Percentiles rank a stretch among this genome's conserved stretches.
Evolutionary conservation across 2,329 filamentous ascomycete genomes (phyloP).

Genomic region (Aspergillus neotritici): DNA sequence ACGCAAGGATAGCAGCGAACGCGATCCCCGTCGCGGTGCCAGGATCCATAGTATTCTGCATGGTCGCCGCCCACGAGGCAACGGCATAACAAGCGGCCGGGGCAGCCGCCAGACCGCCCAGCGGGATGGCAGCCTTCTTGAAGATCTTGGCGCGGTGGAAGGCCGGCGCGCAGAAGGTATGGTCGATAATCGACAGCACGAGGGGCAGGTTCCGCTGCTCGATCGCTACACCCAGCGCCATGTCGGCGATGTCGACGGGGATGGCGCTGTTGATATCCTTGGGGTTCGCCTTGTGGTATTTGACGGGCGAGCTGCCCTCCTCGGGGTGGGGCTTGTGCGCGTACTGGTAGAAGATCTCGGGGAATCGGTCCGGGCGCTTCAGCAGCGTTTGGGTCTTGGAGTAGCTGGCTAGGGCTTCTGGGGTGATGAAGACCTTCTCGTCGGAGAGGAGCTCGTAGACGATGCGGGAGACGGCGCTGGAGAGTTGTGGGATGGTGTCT

Average conservation of each 20-base stretch:
- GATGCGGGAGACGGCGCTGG: slow-evolving; percentile 46
- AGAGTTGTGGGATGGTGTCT: slow-evolving; percentile 31
- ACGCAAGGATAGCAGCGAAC: slow-evolving; percentile 75
- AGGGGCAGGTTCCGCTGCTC: slow-evolving; percentile 70
- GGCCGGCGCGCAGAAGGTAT: slow-evolving; percentile 44
- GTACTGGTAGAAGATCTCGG: slow-evolving; percentile 74
- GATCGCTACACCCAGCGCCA: slow-evolving; percentile 74
- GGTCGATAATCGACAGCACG: slow-evolving; percentile 71
- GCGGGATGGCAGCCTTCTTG: slow-evolving; percentile 35
- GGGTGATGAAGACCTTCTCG: slow-evolving; percentile 73
- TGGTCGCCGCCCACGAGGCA: slow-evolving; percentile 59
- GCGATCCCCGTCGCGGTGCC: slow-evolving; percentile 68
- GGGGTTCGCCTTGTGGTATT: slow-evolving; percentile 60
- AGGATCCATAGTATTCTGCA: slow-evolving; percentile 73
- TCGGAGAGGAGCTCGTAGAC: slow-evolving; percentile 68
- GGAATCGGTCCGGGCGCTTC: slow-evolving; percentile 67
- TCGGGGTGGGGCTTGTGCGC: slow-evolving; percentile 72
- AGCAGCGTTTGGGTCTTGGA: slow-evolving; percentile 70
- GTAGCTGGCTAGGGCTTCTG: slow-evolving; percentile 65
- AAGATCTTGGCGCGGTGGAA: slow-evolving; percentile 42
- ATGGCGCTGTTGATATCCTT: slow-evolving; percentile 67
- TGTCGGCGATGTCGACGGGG: slow-evolving; percentile 61
- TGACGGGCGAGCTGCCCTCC: slow-evolving; percentile 53
- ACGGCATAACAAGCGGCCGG: slow-evolving; percentile 55
- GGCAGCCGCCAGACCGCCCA: slow-evolving; percentile 34